These are phyloP conservation scores for Trypanosoma melophagium DNA, from an alignment of 208 protist species.

Conservation along the genomic window DNA sequence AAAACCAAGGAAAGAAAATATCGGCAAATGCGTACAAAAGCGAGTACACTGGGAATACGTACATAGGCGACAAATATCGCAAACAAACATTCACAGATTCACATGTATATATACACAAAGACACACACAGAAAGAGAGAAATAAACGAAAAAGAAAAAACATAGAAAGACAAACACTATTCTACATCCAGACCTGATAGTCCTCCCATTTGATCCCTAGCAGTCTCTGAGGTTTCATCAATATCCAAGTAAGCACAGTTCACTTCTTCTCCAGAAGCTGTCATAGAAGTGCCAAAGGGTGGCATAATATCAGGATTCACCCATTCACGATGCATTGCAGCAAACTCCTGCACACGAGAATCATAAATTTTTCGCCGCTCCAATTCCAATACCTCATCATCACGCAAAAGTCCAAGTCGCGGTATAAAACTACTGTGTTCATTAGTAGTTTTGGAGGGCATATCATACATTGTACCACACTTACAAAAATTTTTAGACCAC, in stretches of 20 bases:
- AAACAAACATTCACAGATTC: conserved; percentile 1
- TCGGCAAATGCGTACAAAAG: no score
- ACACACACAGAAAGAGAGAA: neutral
- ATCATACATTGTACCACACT: conserved; percentile 79
- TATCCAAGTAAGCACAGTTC: conserved; percentile 2
- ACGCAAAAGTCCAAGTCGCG: conserved; percentile 66
- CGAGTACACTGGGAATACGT: no score
- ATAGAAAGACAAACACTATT: conserved; percentile 15
- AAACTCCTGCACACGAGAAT: conserved; percentile 57
- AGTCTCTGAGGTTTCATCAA: conserved; percentile 26
- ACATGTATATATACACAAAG: conserved; percentile 1
- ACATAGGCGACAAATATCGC: neutral
- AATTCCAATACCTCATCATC: conserved; percentile 62
- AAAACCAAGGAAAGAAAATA: no score
- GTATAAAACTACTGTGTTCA: conserved; percentile 66
- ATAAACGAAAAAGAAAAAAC: conserved; percentile 10
- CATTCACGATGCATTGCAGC: conserved; percentile 48
- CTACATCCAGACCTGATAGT: conserved; percentile 19
- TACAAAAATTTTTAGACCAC: conserved; percentile 79
- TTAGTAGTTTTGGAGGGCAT: conserved; percentile 63
- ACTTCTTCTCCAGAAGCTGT: conserved; percentile 2
- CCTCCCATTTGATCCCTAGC: no score
- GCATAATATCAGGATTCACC: conserved; percentile 40
- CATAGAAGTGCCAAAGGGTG: conserved; percentile 22
- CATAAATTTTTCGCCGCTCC: conserved; percentile 62